These are phyloP conservation scores for Corniculantispora saksenae DNA, from an alignment of 2,329 filamentous ascomycete species.

Conservation along the genomic window DNA sequence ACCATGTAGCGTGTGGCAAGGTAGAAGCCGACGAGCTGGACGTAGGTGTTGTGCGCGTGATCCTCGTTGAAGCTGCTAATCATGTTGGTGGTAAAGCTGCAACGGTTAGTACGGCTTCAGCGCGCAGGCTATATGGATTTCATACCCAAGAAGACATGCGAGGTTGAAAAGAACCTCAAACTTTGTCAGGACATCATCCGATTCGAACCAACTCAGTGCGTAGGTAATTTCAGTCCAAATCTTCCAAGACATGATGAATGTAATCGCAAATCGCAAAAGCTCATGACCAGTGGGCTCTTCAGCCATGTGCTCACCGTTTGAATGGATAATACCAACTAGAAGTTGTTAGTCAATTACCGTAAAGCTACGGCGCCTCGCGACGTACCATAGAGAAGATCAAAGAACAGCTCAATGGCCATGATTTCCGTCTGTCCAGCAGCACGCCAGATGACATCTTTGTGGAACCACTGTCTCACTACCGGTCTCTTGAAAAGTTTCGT, in stretches of 20 bases:
- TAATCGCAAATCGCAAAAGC: constrained; percentile 60
- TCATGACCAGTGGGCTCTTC: constrained; percentile 56
- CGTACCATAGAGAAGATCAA: constrained; percentile 59
- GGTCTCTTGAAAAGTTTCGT: constrained; percentile 61
- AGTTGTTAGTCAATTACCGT: constrained; percentile 10
- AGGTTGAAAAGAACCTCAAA: constrained; percentile 62
- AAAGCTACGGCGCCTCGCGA: neutral
- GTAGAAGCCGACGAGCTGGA: constrained; percentile 61
- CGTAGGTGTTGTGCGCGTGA: constrained; percentile 51
- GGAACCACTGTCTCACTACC: constrained; percentile 65
- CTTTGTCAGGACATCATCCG: constrained; percentile 60
- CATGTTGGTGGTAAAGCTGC: constrained; percentile 62
- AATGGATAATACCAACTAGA: constrained; percentile 61
- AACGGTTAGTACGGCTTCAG: constrained; percentile 11
- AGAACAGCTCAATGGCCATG: constrained; percentile 64
- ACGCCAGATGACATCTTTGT: constrained; percentile 65
- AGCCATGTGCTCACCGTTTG: constrained; percentile 62
- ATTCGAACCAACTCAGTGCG: constrained; percentile 63
- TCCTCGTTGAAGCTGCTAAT: constrained; percentile 52
- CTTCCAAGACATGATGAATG: constrained; percentile 64
- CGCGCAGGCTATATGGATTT: neutral
- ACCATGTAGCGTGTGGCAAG: constrained; percentile 58
- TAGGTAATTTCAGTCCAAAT: constrained; percentile 63
- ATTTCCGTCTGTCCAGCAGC: constrained; percentile 60
- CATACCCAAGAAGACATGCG: constrained; percentile 58